Base-by-base conservation (phyloP, 345 rosid species). In the Euclidium syriacum region DNA sequence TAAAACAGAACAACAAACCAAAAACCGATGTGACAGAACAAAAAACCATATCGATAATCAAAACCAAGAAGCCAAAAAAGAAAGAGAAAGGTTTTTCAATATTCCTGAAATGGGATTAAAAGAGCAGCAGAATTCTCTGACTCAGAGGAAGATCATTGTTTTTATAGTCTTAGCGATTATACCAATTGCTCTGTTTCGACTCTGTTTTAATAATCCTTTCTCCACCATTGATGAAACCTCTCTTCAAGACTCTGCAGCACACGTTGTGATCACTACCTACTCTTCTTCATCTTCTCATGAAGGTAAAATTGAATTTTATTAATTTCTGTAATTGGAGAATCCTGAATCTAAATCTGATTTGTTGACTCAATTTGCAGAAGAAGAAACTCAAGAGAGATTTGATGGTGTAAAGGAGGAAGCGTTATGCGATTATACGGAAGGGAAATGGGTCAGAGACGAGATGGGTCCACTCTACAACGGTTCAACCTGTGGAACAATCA, bases 391-490 rank as follows among this genome's bases (percentile, higher is more conserved):
- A 50, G 39, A 57, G 38, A 80, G 64, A 23, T 11, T 2, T 29
- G 74, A 44, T 61, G 42, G 1, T 16, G 4, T 38, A 23, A 62
- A 54, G 36, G 50, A 54, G 6, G 70, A 71, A 24, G 4, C 73
- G 67, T 72, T 77, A 22, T 92, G 99, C 61, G 86, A 94, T 82
- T 86, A 80, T 78, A 77, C 83, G 0, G 22, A 70, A 70, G 97
- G 97, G 14, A 76, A 58, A 57, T 94, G 99, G 99, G 74, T 87
- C 5, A 73, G 15, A 32, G 90, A 94, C 78, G 76, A 73, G 72
- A 70, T 14, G 23, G 96, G 87, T 34, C 97, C 97, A 58, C 49
- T 85, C 46, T 90, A 94, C 79, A 85, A 85, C 49, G 85, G 85
- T 40, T 80, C 90, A 3, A 77, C 81, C 53, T 94, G 99, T 25